Evolutionary conservation across 345 rosid species (phyloP), one percentile per base, ranked within the genome.

Genomic region (Eutrema japonicum): DNA sequence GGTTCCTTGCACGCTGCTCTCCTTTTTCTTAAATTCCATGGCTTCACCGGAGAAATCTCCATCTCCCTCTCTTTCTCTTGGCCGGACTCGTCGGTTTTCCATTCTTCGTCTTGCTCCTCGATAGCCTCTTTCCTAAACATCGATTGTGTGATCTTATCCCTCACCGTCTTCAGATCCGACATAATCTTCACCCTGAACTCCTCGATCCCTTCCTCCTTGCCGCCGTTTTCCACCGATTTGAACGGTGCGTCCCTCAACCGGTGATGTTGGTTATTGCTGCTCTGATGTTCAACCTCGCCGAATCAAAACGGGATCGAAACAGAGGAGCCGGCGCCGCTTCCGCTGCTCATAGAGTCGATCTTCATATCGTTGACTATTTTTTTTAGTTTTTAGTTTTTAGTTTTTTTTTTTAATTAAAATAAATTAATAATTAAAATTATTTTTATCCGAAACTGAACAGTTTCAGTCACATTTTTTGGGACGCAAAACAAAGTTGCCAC

Each of bases 11-110:
- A 86, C 8, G 90, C 88, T 5, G 89, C 83, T 72, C 89, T 83
- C 68, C 96, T 81, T 7, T 89, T 93, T 62, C 97, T 83, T 65
- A 93, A 85, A 77, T 90, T 93, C 98, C 97, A 93, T 27, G 90
- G 96, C 80, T 80, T 83, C 27, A 30, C 75, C 66, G 78, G 65
- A 38, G 80, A 64, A 29, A 78, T 60, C 30, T 81, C 82, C 29
- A 60, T 76, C 55, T 77, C 82, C 27, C 73, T 22, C 26, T 22
- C 26, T 22, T 1, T 74, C 43, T 78, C 80, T 42, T 62, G 66
- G 16, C 75, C 76, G 53, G 36, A 41, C 50, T 32, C 79, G 13
- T 51, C 69, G 63, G 55, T 53, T 30, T 64, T 41, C 29, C 60
- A 54, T 4, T 66, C 68, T 10, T 74, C 78, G 8, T 78, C 79